Percentiles rank a stretch among this genome's conserved stretches.
Evolutionary conservation across 2,329 filamentous ascomycete species (phyloP).

Genomic region (Cladosporium sp.): DNA sequence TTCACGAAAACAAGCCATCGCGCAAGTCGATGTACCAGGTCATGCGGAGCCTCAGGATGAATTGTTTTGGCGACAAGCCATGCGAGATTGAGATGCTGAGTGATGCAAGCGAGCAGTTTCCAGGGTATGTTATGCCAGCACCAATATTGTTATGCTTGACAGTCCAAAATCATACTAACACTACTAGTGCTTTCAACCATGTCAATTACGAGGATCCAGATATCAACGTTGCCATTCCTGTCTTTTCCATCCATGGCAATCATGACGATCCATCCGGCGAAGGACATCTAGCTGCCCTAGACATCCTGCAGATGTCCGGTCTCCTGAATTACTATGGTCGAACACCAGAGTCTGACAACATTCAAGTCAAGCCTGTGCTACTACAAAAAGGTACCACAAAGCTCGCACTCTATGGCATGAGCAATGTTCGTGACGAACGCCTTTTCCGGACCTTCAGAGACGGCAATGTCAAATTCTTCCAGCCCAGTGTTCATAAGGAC

Average conservation of each 20-base stretch:
- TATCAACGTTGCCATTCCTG: slow-evolving; percentile 94
- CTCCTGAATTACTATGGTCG: slow-evolving; percentile 95
- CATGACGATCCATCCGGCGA: slow-evolving; percentile 98
- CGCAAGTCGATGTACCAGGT: slow-evolving; percentile 96
- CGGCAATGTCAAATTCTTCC: slow-evolving; percentile 89
- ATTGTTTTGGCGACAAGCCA: slow-evolving; percentile 91
- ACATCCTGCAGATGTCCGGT: slow-evolving; percentile 85
- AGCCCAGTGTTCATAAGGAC: slow-evolving; percentile 69
- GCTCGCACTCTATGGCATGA: slow-evolving; percentile 86
- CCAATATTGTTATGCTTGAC: slow-evolving; percentile 41
- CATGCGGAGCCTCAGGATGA: slow-evolving; percentile 88
- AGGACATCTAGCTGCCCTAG: slow-evolving; percentile 84
- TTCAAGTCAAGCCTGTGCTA: slow-evolving; percentile 84
- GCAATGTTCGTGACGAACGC: slow-evolving; percentile 92
- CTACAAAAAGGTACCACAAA: slow-evolving; percentile 93
- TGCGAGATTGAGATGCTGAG: slow-evolving; percentile 93
- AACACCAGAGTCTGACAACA: slow-evolving; percentile 87
- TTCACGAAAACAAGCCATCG: slow-evolving; percentile 97
- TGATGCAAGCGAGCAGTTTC: slow-evolving; percentile 86
- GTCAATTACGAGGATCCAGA: slow-evolving; percentile 98
- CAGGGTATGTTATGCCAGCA: slow-evolving; percentile 18
- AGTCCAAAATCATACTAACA: slow-evolving; percentile 12
- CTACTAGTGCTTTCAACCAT: slow-evolving; percentile 67
- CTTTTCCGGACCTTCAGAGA: slow-evolving; percentile 92
- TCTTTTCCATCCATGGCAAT: slow-evolving; percentile 98